Conservation (phyloP, 768 basidiomycete genomes). For the Lentinus tigrinus region DNA sequence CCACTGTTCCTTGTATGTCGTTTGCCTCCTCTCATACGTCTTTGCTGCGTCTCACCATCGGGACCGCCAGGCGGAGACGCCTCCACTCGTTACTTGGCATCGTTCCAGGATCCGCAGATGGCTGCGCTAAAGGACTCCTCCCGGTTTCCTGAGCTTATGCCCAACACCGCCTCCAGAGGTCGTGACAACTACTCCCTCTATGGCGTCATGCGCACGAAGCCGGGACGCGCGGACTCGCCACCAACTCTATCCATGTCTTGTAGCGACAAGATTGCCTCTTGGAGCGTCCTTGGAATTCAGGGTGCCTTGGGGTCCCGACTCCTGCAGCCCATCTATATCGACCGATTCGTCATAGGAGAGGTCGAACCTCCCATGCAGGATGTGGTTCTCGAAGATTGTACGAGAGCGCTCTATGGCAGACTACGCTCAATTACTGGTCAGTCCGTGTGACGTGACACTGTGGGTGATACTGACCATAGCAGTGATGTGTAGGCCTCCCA, state of each 20-base stretch:
- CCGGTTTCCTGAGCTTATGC: constrained; percentile 31
- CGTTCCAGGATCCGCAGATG: constrained; percentile 70
- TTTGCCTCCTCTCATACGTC: not conserved
- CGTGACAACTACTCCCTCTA: constrained; percentile 74
- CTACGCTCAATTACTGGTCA: constrained; percentile 45
- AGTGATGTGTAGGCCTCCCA: constrained; percentile 41
- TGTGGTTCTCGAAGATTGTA: constrained; percentile 58
- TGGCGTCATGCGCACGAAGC: constrained; percentile 88
- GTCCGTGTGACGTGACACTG: constrained; percentile 7
- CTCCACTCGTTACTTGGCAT: constrained; percentile 76
- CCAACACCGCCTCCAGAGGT: constrained; percentile 58
- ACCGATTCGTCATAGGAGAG: constrained; percentile 69
- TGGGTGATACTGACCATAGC: not conserved
- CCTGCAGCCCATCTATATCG: constrained; percentile 64
- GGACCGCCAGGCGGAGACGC: constrained; percentile 75
- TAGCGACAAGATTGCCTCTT: constrained; percentile 90
- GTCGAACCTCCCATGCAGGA: constrained; percentile 43
- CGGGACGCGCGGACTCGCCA: constrained; percentile 87
- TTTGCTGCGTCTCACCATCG: not conserved
- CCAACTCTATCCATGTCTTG: constrained; percentile 87
- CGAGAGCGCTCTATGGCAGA: constrained; percentile 63
- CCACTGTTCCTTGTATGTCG: constrained; percentile 59
- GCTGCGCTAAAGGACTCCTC: constrained; percentile 63
- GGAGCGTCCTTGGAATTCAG: constrained; percentile 83
- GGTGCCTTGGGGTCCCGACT: constrained; percentile 68